Base-by-base conservation (phyloP, 1,139 yeast genomes). In the Taphrina deformans region DNA sequence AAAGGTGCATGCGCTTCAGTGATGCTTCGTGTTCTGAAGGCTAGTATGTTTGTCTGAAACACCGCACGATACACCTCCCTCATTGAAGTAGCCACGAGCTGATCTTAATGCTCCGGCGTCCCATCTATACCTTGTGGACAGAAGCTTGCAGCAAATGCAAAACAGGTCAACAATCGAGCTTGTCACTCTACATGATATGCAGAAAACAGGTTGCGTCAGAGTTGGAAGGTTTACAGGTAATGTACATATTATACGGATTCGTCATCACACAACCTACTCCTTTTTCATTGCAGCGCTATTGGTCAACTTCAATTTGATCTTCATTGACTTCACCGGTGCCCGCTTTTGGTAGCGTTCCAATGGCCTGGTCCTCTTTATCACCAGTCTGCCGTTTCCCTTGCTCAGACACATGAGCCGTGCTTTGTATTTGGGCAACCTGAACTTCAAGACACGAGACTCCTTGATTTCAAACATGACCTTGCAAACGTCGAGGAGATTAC, bases 371-470 rank as follows among this genome's bases (percentile, higher is more conserved):
- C 40, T 55, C 38, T 26, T 38, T 9, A 69, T 48, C 53, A 80
- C 76, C 5, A 85, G 74, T 62, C 76, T 77, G 2, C 85, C 85
- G 16, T 79, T 76, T 1, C 82, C 85, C 33, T 78, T 67, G 65
- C 81, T 74, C 69, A 27, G 23, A 10, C 65, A 62, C 35, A 53
- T 48, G 21, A 66, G 44, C 27, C 64, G 51, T 21, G 66, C 84
- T 74, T 83, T 86, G 68, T 85, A 86, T 63, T 83, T 80, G 2
- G 97, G 97, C 18, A 86, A 77, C 1, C 85, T 82, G 21, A 91
- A 76, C 10, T 78, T 81, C 0, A 90, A 89, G 23, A 82, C 73
- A 56, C 86, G 82, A 2, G 84, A 79, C 69, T 88, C 87, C 40
- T 79, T 76, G n/a, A 90, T 84, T 50, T 82, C 82, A 72, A 84